Conservation (phyloP, 2,329 filamentous ascomycete genomes). For the Rutstroemia sp. region DNA sequence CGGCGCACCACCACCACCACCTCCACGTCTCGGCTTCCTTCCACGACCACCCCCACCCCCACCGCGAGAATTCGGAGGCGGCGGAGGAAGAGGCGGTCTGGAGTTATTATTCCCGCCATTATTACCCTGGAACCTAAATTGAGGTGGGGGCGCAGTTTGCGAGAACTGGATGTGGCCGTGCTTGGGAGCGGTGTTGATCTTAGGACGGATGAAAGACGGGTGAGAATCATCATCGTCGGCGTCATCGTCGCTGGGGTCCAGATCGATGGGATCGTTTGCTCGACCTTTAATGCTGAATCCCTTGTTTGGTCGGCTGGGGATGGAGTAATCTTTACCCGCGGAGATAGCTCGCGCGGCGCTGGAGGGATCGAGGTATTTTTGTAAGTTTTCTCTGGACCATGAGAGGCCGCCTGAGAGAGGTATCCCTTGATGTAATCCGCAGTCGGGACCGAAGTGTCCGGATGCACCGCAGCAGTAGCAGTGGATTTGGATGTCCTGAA, state of each 20-base stretch:
- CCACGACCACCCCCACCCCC: neutral
- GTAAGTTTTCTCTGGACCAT: conserved; percentile 44
- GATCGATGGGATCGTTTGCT: conserved; percentile 24
- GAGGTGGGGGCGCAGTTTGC: neutral
- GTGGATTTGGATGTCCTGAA: conserved; percentile 41
- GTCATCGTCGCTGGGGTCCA: conserved; percentile 26
- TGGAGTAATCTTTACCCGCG: conserved; percentile 24
- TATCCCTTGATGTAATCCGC: conserved; percentile 29
- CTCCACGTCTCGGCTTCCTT: neutral
- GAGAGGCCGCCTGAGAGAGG: conserved; percentile 34
- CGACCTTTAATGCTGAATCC: conserved; percentile 28
- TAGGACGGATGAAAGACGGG: conserved; percentile 24
- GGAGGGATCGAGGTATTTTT: conserved; percentile 41
- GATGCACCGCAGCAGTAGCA: conserved; percentile 50
- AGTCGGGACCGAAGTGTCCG: conserved; percentile 52
- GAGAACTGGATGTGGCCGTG: conserved; percentile 5
- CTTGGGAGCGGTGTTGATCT: conserved; percentile 10
- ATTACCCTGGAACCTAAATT: conserved; percentile 4
- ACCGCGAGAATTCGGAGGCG: neutral
- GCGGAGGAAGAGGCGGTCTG: neutral
- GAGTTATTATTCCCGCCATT: neutral
- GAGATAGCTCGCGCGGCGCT: conserved; percentile 29
- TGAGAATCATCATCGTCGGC: conserved; percentile 1
- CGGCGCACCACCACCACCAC: neutral
- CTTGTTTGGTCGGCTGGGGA: conserved; percentile 14